A percentile compares a stretch with the other conserved stretches of the same genome.
These are phyloP conservation scores for Penicillium ucsense DNA, from an alignment of 495 filamentous ascomycete species.

Conservation along the genomic window DNA sequence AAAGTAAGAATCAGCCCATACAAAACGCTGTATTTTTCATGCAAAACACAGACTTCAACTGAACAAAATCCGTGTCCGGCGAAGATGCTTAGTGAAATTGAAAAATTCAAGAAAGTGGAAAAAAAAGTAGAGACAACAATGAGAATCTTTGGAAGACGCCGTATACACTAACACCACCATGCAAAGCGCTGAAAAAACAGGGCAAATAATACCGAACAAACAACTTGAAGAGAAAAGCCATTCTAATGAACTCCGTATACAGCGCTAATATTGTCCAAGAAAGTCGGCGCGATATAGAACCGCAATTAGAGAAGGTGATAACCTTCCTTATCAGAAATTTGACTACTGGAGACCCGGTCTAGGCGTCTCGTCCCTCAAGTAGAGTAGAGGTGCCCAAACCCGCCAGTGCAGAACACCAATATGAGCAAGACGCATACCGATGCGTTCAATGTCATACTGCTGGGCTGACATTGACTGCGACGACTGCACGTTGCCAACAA, in stretches of 20 bases:
- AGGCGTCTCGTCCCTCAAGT: slow-evolving; percentile 33
- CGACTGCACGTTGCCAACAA: background rate
- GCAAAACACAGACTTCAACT: too few relatives aligned
- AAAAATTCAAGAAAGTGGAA: too few relatives aligned
- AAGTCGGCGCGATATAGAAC: too few relatives aligned
- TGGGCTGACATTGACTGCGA: slow-evolving; percentile 14
- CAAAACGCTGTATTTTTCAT: too few relatives aligned
- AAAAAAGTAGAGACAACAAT: too few relatives aligned
- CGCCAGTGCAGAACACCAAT: slow-evolving; percentile 78
- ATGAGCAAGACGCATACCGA: slow-evolving; percentile 67
- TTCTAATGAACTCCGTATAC: background rate
- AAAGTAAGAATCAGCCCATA: too few relatives aligned
- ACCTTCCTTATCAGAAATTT: slow-evolving; percentile 1
- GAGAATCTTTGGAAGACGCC: background rate
- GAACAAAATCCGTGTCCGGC: background rate
- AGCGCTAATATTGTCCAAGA: too few relatives aligned
- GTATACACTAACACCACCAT: slow-evolving; percentile 5
- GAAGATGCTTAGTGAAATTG: too few relatives aligned
- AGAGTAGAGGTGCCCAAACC: slow-evolving; percentile 69
- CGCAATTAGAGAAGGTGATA: too few relatives aligned
- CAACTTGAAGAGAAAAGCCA: background rate
- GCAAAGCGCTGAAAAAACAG: slow-evolving; percentile 27
- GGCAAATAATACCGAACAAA: background rate
- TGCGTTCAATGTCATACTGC: slow-evolving; percentile 48
- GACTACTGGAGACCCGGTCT: slow-evolving; percentile 6